Base-by-base conservation (phyloP, 2,329 filamentous ascomycete species). In the Cercospora zeae-maydis region DNA sequence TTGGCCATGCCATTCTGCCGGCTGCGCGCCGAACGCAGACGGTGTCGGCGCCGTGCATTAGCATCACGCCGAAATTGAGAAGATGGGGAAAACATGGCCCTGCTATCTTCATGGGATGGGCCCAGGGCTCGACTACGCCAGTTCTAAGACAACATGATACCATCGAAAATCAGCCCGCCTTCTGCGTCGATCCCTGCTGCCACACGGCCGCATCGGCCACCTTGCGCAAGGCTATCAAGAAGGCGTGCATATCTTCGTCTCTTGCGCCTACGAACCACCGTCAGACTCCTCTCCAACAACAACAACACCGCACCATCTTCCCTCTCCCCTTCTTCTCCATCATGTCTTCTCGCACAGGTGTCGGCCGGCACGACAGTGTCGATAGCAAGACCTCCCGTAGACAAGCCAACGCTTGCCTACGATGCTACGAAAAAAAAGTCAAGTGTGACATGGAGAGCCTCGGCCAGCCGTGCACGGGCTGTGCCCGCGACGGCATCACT, bases 401-500 rank as follows among this genome's bases (percentile, higher is more conserved):
- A n/a, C 53, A 62, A 42, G 59, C 59, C 31, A 62, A 58, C 33
- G 59, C 59, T 19, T 62, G 59, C 42, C 42, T 62, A 13, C 53
- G 59, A 13, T 62, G 59, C 59, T 62, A 62, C 34, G 59, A 62
- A 45, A 62, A 62, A 53, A 62, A 62, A 34, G 53, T 62, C 39
- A 62, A 62, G 39, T 62, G 59, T 24, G 59, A 62, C 31, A 62
- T 62, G 59, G 59, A 62, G 31, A 52, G 53, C 33, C 53, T 58
- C 31, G 53, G 59, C 14, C 53, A 58, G 53, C 59, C 59, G 37
- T 62, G 59, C 30, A 62, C 59, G n/a, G 59, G 59, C 24, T 62
- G 59, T 37, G 33, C 39, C 21, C 42, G 53, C 14, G 59, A 56
- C 27, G 59, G 59, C 21, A 58, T 62, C 53, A 57, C 31, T 36